Conservation (phyloP, 495 filamentous ascomycete species). For the Elasticomyces elasticus region DNA sequence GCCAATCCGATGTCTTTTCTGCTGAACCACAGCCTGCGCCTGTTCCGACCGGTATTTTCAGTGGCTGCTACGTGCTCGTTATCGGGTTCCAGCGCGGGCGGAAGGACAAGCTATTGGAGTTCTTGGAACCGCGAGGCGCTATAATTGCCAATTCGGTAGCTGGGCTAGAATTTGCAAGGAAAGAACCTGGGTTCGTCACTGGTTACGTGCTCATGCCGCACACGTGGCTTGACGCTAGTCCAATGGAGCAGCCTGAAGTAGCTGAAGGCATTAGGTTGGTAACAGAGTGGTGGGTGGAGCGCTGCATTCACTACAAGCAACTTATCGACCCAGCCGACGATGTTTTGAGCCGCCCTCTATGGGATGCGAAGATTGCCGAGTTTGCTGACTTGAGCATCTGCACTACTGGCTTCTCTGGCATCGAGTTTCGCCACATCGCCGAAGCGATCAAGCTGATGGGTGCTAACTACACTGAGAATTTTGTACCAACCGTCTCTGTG, state of each 20-base stretch:
- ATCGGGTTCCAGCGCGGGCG: constrained; percentile 24
- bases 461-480: constrained; percentile 65
- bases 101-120: constrained; percentile 1
- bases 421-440: constrained; percentile 73
- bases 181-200: constrained; percentile 32
- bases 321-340: constrained; percentile 61
- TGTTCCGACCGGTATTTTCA: constrained; percentile 21
- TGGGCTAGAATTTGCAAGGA: constrained; percentile 35
- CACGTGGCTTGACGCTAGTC: constrained; percentile 32
- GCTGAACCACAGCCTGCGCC: neutral
- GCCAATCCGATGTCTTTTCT: neutral
- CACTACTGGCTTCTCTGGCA: constrained; percentile 72
- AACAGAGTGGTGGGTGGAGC: constrained; percentile 89
- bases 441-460: constrained; percentile 68
- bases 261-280: constrained; percentile 40
- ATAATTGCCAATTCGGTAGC: constrained; percentile 29
- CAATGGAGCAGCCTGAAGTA: constrained; percentile 24
- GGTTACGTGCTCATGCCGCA: constrained; percentile 49
- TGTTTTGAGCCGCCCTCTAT: constrained; percentile 65
- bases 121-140: constrained; percentile 13
- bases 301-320: constrained; percentile 64
- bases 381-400: constrained; percentile 61
- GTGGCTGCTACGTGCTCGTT: constrained; percentile 22
- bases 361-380: constrained; percentile 53
- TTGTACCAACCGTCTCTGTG: constrained; percentile 56